Evolutionary conservation across 768 basidiomycete genomes (phyloP).

Genomic region (Amanita pseudoporphyria): DNA sequence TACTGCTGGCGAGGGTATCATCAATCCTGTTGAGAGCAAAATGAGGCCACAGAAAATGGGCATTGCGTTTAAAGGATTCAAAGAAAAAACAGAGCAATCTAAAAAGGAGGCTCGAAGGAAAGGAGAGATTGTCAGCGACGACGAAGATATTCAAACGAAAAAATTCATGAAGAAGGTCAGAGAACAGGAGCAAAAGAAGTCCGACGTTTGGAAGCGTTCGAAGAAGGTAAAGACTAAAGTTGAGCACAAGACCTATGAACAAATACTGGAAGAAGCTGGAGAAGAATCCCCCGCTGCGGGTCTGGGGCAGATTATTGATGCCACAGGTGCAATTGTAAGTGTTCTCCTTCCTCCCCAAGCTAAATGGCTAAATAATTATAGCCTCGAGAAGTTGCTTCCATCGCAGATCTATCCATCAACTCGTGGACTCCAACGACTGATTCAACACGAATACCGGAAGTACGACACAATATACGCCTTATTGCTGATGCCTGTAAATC

Average conservation of each 20-base stretch:
- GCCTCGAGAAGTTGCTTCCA: slow-evolving; percentile 81
- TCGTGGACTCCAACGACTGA: slow-evolving; percentile 87
- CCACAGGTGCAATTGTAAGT: slow-evolving; percentile 84
- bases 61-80: slow-evolving; percentile 81
- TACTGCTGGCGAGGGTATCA: slow-evolving; percentile 65
- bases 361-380: slow-evolving; percentile 19
- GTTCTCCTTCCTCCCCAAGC: slow-evolving; percentile 3
- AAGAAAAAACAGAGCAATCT: slow-evolving; percentile 80
- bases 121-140: slow-evolving; percentile 68
- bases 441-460: slow-evolving; percentile 84
- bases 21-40: slow-evolving; percentile 82
- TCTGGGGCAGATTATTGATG: slow-evolving; percentile 88
- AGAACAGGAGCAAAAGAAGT: slow-evolving; percentile 48
- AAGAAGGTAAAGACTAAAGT: slow-evolving; percentile 79
- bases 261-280: slow-evolving; percentile 85
- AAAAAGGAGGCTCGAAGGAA: slow-evolving; percentile 70
- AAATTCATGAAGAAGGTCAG: slow-evolving; percentile 42
- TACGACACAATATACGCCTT: slow-evolving; percentile 90
- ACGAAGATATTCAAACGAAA: slow-evolving; percentile 40
- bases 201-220: slow-evolving; percentile 80
- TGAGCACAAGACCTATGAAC: slow-evolving; percentile 95
- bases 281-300: slow-evolving; percentile 42
- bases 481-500: slow-evolving; percentile 76
- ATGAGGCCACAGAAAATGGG: slow-evolving; percentile 80
- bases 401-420: slow-evolving; percentile 66